Percentiles rank a stretch among this genome's conserved stretches.
Evolutionary conservation across 305 asterid genomes (phyloP).

Genomic region (Fraxinus dipetala): DNA sequence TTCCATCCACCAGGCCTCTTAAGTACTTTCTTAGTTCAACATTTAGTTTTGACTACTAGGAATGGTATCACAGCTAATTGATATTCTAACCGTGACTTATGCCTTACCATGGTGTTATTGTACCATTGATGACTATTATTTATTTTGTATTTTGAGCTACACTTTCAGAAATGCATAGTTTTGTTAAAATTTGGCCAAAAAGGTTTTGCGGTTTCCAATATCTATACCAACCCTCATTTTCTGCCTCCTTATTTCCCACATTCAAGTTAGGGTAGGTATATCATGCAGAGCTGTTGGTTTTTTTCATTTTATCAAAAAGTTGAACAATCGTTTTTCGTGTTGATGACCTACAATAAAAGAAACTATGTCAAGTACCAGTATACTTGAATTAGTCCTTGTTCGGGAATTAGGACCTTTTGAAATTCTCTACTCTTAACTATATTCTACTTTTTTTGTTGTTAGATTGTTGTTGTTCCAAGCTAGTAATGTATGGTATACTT

Average conservation of each 20-base stretch:
- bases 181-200: not conserved
- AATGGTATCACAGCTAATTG: not conserved
- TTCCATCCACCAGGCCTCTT: not conserved
- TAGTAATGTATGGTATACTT: conserved; percentile 26
- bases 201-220: not conserved
- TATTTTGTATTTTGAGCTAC: not conserved
- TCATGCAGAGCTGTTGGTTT: not conserved
- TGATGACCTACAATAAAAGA: not conserved
- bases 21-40: not conserved
- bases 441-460: conserved; percentile 1
- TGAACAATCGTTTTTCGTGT: not conserved
- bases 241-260: not conserved
- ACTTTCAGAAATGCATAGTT: not conserved
- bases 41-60: not conserved
- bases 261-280: not conserved
- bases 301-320: not conserved
- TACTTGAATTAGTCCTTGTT: conserved; percentile 17
- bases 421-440: conserved; percentile 7
- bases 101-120: not conserved
- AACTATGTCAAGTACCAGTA: conserved; percentile 14
- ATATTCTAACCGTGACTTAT: not conserved
- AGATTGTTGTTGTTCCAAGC: conserved; percentile 15
- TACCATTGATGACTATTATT: conserved; percentile 4
- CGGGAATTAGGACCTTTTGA: conserved; percentile 12
- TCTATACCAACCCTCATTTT: conserved; percentile 1